These are phyloP conservation scores for Harrya chromipes DNA, from an alignment of 768 basidiomycete genomes.

Conservation along the genomic window DNA sequence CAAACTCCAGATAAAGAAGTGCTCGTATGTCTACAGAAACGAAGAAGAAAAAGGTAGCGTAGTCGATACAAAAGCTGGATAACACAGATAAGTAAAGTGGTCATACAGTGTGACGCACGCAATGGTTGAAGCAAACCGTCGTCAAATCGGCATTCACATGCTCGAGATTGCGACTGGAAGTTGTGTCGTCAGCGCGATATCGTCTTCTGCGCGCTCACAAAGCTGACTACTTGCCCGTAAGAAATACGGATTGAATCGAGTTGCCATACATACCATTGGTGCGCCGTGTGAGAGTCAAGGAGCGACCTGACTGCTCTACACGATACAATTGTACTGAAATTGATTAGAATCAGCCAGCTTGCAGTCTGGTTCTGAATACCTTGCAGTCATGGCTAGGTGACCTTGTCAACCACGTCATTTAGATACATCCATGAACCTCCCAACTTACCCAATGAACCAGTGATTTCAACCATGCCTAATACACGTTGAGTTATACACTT, in stretches of 20 bases:
- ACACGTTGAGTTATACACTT: background rate
- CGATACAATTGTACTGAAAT: constrained; percentile 14
- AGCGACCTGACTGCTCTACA: constrained; percentile 16
- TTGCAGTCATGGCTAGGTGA: constrained; percentile 9
- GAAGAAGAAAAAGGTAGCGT: background rate
- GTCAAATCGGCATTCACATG: background rate
- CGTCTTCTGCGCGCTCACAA: background rate
- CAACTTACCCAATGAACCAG: constrained; percentile 7
- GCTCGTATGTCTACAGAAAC: background rate
- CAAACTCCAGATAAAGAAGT: background rate
- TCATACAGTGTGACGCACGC: background rate
- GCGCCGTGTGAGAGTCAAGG: background rate
- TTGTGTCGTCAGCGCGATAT: constrained; percentile 5
- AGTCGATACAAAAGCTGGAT: background rate
- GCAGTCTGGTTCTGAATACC: constrained; percentile 2
- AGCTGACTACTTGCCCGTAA: background rate
- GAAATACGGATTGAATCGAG: background rate
- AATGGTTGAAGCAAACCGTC: background rate
- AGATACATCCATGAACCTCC: background rate
- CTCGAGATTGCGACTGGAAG: background rate
- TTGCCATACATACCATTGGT: background rate
- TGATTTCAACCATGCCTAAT: constrained; percentile 9
- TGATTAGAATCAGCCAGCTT: background rate
- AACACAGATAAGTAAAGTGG: too few species aligned
- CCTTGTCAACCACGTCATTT: background rate